These are phyloP conservation scores for Knufia petricola DNA, from an alignment of 2,329 filamentous ascomycete species.

Conservation along the genomic window DNA sequence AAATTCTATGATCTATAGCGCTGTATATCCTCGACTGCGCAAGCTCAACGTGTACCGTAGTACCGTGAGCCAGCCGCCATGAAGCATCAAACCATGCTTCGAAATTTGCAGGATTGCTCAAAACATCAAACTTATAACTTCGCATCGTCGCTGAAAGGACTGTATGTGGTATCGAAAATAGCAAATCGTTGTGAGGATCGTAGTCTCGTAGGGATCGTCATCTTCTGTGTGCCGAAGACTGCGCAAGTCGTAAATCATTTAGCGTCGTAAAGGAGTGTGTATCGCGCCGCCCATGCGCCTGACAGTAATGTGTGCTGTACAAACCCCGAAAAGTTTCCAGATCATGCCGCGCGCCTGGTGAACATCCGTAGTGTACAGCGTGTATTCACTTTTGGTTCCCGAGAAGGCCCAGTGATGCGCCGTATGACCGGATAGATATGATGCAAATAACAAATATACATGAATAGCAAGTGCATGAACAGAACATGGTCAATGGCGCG, in stretches of 20 bases:
- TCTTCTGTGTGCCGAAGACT: background rate
- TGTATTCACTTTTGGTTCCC: background rate
- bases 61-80: conserved; percentile 5
- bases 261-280: background rate
- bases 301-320: background rate
- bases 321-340: background rate
- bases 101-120: background rate
- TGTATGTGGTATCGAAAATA: background rate
- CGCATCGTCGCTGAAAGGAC: background rate
- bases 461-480: background rate
- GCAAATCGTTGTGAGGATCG: background rate
- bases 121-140: background rate
- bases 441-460: background rate
- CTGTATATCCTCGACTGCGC: conserved; percentile 3
- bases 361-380: background rate
- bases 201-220: conserved; percentile 2
- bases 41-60: background rate
- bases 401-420: background rate
- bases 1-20: background rate
- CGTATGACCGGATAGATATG: background rate
- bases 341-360: background rate
- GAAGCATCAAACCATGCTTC: background rate
- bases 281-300: background rate
- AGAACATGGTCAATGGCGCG: background rate
- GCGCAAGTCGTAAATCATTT: background rate